Percentiles rank a stretch among this genome's conserved stretches.
Evolutionary conservation across 768 basidiomycete species (phyloP).

Genomic region (Mycena crocata): DNA sequence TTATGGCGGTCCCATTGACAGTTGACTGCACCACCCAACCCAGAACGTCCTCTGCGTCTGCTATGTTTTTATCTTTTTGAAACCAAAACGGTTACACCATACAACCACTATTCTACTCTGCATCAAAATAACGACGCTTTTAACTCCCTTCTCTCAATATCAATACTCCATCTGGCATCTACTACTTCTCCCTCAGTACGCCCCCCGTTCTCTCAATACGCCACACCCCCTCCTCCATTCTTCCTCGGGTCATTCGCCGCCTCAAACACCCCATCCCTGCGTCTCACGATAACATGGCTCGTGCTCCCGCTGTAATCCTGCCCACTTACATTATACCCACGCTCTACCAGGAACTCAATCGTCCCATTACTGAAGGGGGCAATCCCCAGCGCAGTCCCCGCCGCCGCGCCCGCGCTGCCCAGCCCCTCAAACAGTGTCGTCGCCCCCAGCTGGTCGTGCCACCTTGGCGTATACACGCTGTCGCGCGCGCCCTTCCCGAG

Average conservation of each 20-base stretch:
- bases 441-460: conserved; percentile 42
- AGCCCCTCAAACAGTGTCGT: conserved; percentile 39
- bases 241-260: conserved; percentile 29
- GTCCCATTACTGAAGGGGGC: conserved; percentile 31
- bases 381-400: conserved; percentile 30
- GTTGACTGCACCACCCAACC: too few relatives aligned
- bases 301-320: conserved; percentile 26
- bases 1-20: too few relatives aligned
- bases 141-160: too few relatives aligned
- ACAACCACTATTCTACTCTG: too few relatives aligned
- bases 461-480: conserved; percentile 33
- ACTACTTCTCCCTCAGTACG: too few relatives aligned
- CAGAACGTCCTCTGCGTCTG: too few relatives aligned
- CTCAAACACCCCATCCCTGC: conserved; percentile 23
- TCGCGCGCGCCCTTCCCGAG: conserved; percentile 39
- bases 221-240: conserved; percentile 11
- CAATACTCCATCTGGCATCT: too few relatives aligned
- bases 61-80: too few relatives aligned
- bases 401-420: too few relatives aligned
- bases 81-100: too few relatives aligned
- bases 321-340: conserved; percentile 32
- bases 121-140: too few relatives aligned
- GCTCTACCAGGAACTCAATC: conserved; percentile 28
- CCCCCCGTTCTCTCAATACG: too few relatives aligned
- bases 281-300: conserved; percentile 29